Conservation (phyloP, 306 rosid species). For the Phaseolus lunatus region DNA sequence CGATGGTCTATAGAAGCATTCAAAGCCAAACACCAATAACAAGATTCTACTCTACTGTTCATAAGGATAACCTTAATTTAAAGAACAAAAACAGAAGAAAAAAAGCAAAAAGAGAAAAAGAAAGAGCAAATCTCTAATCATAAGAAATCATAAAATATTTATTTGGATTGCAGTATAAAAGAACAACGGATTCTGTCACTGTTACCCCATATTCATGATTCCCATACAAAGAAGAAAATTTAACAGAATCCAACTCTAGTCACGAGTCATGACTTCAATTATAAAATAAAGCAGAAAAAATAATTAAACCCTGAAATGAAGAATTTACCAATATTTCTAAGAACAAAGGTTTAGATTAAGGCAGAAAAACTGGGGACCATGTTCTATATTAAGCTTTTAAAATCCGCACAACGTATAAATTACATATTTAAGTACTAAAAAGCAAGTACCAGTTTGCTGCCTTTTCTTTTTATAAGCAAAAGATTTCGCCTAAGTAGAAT, state of each 20-base stretch:
- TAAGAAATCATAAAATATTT: conserved; percentile 9
- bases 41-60: conserved; percentile 35
- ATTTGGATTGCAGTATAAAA: conserved; percentile 21
- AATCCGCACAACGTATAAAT: neutral
- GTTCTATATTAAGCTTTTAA: conserved; percentile 35
- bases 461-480: conserved; percentile 30
- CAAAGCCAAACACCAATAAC: conserved; percentile 21
- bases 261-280: neutral
- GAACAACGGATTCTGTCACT: neutral
- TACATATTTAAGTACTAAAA: conserved; percentile 29
- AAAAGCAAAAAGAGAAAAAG: neutral
- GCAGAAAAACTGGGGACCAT: conserved; percentile 39
- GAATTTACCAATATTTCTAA: conserved; percentile 33
- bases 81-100: neutral
- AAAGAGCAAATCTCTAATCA: neutral
- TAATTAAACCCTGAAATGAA: conserved; percentile 14
- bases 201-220: conserved; percentile 12
- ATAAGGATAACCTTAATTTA: conserved; percentile 17
- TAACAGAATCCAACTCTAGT: conserved; percentile 26
- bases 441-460: conserved; percentile 19
- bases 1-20: conserved; percentile 19
- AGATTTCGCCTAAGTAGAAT: conserved; percentile 55
- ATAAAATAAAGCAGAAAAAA: conserved; percentile 22
- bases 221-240: conserved; percentile 35
- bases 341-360: conserved; percentile 29